Conservation (phyloP, 306 rosid species). For the Fragaria vesca region DNA sequence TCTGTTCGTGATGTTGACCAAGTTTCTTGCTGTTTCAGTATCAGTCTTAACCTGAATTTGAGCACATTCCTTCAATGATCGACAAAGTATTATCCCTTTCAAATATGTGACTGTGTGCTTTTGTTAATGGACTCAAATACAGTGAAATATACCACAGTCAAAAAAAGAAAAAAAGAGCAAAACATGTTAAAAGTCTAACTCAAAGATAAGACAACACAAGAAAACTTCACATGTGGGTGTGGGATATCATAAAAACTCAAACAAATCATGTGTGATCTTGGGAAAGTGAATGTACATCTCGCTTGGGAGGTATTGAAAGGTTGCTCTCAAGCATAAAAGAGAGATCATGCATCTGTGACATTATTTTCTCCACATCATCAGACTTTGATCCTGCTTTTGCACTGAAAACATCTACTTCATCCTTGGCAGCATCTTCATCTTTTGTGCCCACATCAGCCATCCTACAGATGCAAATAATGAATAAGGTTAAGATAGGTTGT, state of each 20-base stretch:
- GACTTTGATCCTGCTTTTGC: slow-evolving; percentile 39
- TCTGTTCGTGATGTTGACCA: background rate
- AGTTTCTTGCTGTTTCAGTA: background rate
- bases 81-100: background rate
- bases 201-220: too few relatives aligned
- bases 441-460: slow-evolving; percentile 33
- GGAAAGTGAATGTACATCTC: slow-evolving; percentile 33
- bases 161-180: too few relatives aligned
- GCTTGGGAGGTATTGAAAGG: slow-evolving; percentile 66
- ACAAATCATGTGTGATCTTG: slow-evolving; percentile 10
- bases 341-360: slow-evolving; percentile 87
- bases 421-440: slow-evolving; percentile 13
- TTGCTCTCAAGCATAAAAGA: slow-evolving; percentile 82
- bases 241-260: background rate
- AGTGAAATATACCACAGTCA: too few relatives aligned
- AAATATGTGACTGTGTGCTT: too few relatives aligned
- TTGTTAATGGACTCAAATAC: too few relatives aligned
- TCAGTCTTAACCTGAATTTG: background rate
- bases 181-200: too few relatives aligned
- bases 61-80: background rate
- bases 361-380: slow-evolving; percentile 49
- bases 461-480: slow-evolving; percentile 46
- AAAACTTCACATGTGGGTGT: too few relatives aligned
- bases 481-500: slow-evolving; percentile 5
- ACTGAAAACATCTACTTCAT: slow-evolving; percentile 31